A percentile compares a stretch with the other conserved stretches of the same genome.
Conservation (phyloP, 495 filamentous ascomycete species). For the Apiosordaria backusii region DNA sequence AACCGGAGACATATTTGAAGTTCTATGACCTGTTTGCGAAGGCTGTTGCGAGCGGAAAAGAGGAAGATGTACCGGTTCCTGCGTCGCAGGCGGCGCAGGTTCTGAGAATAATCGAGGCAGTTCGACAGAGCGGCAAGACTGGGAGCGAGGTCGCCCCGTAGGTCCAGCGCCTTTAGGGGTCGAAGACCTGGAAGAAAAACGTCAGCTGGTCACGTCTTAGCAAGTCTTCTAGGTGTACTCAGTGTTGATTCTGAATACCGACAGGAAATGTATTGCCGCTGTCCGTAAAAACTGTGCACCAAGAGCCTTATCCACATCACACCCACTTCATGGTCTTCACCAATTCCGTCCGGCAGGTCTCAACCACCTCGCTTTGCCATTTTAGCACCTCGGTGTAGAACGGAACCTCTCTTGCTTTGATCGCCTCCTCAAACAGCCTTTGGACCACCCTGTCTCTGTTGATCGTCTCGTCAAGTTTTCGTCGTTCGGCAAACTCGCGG, state of each 20-base stretch:
- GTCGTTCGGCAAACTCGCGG: not conserved
- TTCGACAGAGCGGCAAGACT: slow-evolving; percentile 60
- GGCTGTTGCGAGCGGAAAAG: slow-evolving; percentile 57
- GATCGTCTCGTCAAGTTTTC: not conserved
- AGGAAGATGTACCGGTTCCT: slow-evolving; percentile 64
- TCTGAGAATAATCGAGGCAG: slow-evolving; percentile 70
- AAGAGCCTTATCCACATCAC: not conserved
- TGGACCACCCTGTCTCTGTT: not conserved
- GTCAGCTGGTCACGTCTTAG: not conserved
- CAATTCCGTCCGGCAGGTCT: not conserved
- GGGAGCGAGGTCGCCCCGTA: slow-evolving; percentile 55
- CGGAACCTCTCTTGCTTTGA: not conserved
- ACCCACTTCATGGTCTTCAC: not conserved
- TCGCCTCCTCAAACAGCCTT: not conserved
- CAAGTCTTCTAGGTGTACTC: not conserved
- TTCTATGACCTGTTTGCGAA: slow-evolving; percentile 69
- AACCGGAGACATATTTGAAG: slow-evolving; percentile 67
- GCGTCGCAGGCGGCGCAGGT: slow-evolving; percentile 67
- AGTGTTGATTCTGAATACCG: not conserved
- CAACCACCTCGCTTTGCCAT: not conserved
- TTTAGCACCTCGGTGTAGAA: not conserved
- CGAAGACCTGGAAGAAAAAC: not conserved
- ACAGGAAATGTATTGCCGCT: not conserved
- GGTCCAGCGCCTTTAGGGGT: not conserved
- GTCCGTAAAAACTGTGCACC: not conserved